Conservation (phyloP, 768 basidiomycete species). For the Russula sp. region DNA sequence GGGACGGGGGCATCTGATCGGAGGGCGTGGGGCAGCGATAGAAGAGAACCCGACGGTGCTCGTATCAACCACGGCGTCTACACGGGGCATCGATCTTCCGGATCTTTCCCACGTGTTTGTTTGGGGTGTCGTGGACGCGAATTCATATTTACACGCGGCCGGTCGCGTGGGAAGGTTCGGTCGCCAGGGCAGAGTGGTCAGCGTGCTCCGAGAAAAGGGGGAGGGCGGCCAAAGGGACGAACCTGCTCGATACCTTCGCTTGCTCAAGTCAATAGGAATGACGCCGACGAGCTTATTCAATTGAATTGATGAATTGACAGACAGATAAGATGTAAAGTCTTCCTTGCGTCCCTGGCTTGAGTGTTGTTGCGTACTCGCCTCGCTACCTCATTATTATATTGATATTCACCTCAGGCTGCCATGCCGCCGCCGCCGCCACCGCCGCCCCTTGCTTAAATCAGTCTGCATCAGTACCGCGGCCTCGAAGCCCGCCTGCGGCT, state of each 20-base stretch:
- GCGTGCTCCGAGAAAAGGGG: slow-evolving; percentile 39
- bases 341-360: no score
- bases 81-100: slow-evolving; percentile 67
- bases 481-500: slow-evolving; percentile 13
- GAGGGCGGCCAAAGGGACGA: slow-evolving; percentile 31
- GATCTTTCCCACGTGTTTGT: slow-evolving; percentile 70
- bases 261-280: slow-evolving; percentile 6
- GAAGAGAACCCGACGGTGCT: slow-evolving; percentile 54
- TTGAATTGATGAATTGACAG: not conserved
- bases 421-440: no score
- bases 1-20: slow-evolving; percentile 32
- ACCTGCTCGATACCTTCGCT: not conserved
- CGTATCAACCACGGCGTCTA: slow-evolving; percentile 61
- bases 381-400: no score
- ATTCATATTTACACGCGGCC: slow-evolving; percentile 61
- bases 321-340: no score
- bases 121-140: slow-evolving; percentile 53
- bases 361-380: no score
- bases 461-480: not conserved
- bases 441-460: no score
- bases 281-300: not conserved
- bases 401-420: no score
- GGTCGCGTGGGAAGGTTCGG: slow-evolving; percentile 75
- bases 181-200: slow-evolving; percentile 56
- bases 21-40: slow-evolving; percentile 26